Evolutionary conservation across 2,329 filamentous ascomycete genomes (phyloP).

Genomic region (Incumbomyces lentus): DNA sequence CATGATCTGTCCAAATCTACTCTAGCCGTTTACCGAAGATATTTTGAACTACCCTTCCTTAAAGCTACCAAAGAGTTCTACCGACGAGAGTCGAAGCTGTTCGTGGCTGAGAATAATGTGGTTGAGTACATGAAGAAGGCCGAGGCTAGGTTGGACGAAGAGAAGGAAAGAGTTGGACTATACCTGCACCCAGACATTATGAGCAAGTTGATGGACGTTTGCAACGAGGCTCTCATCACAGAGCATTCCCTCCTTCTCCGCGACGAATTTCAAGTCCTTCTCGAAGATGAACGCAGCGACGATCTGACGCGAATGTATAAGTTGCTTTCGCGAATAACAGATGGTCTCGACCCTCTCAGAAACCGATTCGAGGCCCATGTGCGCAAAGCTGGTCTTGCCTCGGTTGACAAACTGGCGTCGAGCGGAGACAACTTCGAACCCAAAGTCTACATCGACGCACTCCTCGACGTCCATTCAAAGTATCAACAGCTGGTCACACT

Average conservation of each 20-base stretch:
- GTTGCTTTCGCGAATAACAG: conserved; percentile 75
- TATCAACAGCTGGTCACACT: conserved; percentile 86
- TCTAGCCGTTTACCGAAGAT: conserved; percentile 82
- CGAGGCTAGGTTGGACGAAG: conserved; percentile 75
- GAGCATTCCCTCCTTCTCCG: conserved; percentile 77
- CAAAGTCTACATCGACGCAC: conserved; percentile 89
- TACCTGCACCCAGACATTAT: conserved; percentile 90
- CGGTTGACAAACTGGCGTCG: conserved; percentile 80
- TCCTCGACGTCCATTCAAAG: conserved; percentile 87
- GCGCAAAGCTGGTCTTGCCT: conserved; percentile 73
- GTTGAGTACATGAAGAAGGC: conserved; percentile 99
- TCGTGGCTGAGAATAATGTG: conserved; percentile 91
- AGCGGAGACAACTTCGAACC: conserved; percentile 87
- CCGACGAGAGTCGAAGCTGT: conserved; percentile 81
- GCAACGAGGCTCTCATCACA: conserved; percentile 79
- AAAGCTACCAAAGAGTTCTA: conserved; percentile 78
- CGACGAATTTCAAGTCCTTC: conserved; percentile 87
- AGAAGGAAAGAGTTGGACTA: conserved; percentile 84
- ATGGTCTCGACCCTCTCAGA: conserved; percentile 81
- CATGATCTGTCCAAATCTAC: conserved; percentile 87
- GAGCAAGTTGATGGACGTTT: conserved; percentile 70
- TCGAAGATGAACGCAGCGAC: conserved; percentile 89
- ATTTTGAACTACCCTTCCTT: conserved; percentile 90
- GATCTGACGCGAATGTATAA: conserved; percentile 96
- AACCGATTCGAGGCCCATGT: conserved; percentile 87